These are phyloP conservation scores for Epichloe gansuensis DNA, from an alignment of 2,329 filamentous ascomycete species.

Conservation along the genomic window DNA sequence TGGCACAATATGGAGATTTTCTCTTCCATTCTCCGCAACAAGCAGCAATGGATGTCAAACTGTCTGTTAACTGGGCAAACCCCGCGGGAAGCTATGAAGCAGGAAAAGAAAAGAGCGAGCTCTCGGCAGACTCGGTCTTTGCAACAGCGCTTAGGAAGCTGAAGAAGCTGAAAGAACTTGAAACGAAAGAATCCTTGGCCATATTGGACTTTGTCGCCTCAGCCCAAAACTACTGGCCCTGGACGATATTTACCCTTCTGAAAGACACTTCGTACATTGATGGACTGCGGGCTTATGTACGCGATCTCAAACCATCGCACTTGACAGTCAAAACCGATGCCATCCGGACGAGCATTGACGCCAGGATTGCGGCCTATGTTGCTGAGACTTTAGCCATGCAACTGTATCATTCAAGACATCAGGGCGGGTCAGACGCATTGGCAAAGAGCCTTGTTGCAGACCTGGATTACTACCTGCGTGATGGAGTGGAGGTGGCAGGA, in stretches of 20 bases:
- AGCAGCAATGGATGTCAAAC: constrained; percentile 93
- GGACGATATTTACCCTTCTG: constrained; percentile 73
- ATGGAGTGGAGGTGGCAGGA: constrained; percentile 63
- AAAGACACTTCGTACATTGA: constrained; percentile 63
- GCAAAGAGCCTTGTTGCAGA: constrained; percentile 62
- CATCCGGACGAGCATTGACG: constrained; percentile 46
- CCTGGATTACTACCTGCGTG: constrained; percentile 66
- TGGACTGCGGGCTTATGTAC: constrained; percentile 59
- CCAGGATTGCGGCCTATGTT: constrained; percentile 66
- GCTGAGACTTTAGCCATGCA: constrained; percentile 87
- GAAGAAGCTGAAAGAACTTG: constrained; percentile 49
- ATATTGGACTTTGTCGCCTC: constrained; percentile 79
- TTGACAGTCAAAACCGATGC: constrained; percentile 42
- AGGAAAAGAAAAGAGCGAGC: constrained; percentile 36
- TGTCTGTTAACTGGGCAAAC: constrained; percentile 83
- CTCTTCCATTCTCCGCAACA: constrained; percentile 72
- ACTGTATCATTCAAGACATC: constrained; percentile 72
- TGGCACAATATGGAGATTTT: constrained; percentile 71
- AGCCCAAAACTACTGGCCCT: constrained; percentile 90
- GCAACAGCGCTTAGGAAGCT: constrained; percentile 61
- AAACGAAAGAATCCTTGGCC: constrained; percentile 54
- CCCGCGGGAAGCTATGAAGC: constrained; percentile 60
- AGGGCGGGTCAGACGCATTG: constrained; percentile 51
- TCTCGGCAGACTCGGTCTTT: constrained; percentile 53
- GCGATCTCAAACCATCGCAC: constrained; percentile 39